phyloP scores from a whole-genome alignment of 306 rosid species.

The Carpinus fangiana region DNA sequence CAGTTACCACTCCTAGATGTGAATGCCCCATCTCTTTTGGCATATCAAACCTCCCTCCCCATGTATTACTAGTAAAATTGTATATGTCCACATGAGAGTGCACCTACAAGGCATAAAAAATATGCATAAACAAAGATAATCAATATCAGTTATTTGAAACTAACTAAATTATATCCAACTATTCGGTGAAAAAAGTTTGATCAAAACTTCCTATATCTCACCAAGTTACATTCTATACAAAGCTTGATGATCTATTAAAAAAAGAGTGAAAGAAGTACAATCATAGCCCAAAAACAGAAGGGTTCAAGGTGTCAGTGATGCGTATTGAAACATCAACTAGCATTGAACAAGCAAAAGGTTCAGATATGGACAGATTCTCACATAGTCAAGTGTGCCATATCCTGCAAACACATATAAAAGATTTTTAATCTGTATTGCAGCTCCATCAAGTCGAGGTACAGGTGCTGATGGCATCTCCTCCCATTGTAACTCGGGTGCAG shows the following conservation, averaged over 20 bases:
- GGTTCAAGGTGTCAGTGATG: not conserved
- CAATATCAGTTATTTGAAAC: not conserved
- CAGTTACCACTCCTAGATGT: conserved; percentile 82
- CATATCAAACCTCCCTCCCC: conserved; percentile 62
- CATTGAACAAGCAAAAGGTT: not conserved
- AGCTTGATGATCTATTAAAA: not conserved
- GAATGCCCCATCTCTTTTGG: conserved; percentile 91
- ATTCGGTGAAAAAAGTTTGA: not conserved
- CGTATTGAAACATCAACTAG: not conserved
- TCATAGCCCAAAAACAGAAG: not conserved
- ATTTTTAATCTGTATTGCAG: conserved; percentile 63
- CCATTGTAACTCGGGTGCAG: conserved; percentile 79
- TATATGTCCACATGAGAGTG: conserved; percentile 80
- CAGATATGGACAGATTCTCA: conserved; percentile 34
- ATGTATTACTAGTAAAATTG: conserved; percentile 56
- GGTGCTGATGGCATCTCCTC: conserved; percentile 83
- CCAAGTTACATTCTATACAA: not conserved
- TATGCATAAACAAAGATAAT: not conserved
- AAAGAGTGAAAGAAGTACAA: not conserved
- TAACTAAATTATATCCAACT: not conserved
- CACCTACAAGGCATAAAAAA: conserved; percentile 51
- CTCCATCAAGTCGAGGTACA: conserved; percentile 87
- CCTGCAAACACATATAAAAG: conserved; percentile 77
- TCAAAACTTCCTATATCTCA: not conserved
- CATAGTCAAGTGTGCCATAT: conserved; percentile 66